Evolutionary conservation across 345 rosid species (phyloP).

Genomic region (Reutealis trisperma): DNA sequence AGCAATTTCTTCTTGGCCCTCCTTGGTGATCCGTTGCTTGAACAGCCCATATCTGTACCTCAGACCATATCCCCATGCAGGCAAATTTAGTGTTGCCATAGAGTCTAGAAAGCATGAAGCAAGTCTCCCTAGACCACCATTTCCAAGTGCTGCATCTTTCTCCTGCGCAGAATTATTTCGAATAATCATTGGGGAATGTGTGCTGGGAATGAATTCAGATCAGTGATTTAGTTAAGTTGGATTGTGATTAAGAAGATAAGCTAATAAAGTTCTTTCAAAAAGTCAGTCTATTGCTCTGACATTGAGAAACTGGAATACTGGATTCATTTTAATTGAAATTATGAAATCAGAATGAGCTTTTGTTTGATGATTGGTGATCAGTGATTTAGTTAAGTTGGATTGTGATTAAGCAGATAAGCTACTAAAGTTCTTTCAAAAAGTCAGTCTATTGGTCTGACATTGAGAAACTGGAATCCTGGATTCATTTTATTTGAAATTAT

Average conservation of each 20-base stretch:
- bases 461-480: neutral
- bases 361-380: neutral
- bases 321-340: neutral
- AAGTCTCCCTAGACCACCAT: constrained; percentile 97
- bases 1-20: constrained; percentile 91
- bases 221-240: neutral
- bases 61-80: constrained; percentile 99
- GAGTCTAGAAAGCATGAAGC: constrained; percentile 98
- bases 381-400: neutral
- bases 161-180: constrained; percentile 49
- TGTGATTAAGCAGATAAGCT: neutral
- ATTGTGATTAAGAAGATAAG: neutral
- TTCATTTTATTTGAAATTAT: neutral
- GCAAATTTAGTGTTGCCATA: constrained; percentile 92
- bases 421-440: neutral
- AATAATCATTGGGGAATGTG: constrained; percentile 11
- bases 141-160: constrained; percentile 98
- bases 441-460: neutral
- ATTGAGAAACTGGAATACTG: neutral
- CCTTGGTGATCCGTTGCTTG: constrained; percentile 79
- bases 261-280: neutral
- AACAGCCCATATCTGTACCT: constrained; percentile 93
- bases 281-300: neutral
- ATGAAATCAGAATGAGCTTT: neutral
- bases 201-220: constrained; percentile 3